Conservation (phyloP, 2,329 filamentous ascomycete genomes). For the Immersiporthe knoxdaviesiana region DNA sequence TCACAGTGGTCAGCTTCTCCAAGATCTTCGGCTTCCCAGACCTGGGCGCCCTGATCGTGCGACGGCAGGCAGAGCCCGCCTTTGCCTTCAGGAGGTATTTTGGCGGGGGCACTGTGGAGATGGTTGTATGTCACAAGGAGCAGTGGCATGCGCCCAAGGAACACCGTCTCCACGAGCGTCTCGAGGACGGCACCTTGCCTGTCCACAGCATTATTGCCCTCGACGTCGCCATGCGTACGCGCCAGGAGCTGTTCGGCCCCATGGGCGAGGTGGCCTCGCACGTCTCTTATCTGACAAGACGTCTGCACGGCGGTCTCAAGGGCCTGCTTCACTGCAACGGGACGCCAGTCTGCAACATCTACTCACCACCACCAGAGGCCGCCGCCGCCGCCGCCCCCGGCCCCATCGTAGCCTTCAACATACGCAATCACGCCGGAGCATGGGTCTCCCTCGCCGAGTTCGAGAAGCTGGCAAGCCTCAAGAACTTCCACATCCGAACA, state of each 20-base stretch:
- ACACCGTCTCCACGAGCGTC: slow-evolving; percentile 71
- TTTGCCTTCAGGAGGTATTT: slow-evolving; percentile 79
- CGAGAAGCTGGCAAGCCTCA: slow-evolving; percentile 80
- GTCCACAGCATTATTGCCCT: slow-evolving; percentile 89
- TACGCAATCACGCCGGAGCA: slow-evolving; percentile 67
- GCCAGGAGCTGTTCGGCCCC: slow-evolving; percentile 70
- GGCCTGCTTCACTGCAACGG: slow-evolving; percentile 72
- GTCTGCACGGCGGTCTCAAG: slow-evolving; percentile 61
- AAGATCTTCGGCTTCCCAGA: slow-evolving; percentile 99
- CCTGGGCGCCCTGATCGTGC: slow-evolving; percentile 81
- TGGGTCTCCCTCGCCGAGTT: slow-evolving; percentile 85
- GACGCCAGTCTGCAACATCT: slow-evolving; percentile 66
- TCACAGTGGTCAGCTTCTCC: slow-evolving; percentile 85
- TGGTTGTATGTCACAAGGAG: slow-evolving; percentile 77
- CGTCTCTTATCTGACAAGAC: slow-evolving; percentile 64
- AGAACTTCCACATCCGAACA: slow-evolving; percentile 81
- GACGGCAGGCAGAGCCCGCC: slow-evolving; percentile 66
- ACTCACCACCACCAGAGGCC: slow-evolving; percentile 48
- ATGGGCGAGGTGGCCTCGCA: slow-evolving; percentile 74
- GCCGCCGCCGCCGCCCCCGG: slow-evolving; percentile 56
- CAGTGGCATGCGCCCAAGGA: slow-evolving; percentile 83
- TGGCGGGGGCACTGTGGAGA: slow-evolving; percentile 91
- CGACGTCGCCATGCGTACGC: slow-evolving; percentile 71
- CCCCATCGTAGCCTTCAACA: slow-evolving; percentile 82
- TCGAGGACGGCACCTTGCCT: slow-evolving; percentile 91